Conservation (phyloP, 2,329 filamentous ascomycete genomes). For the Fusarium zealandicum region DNA sequence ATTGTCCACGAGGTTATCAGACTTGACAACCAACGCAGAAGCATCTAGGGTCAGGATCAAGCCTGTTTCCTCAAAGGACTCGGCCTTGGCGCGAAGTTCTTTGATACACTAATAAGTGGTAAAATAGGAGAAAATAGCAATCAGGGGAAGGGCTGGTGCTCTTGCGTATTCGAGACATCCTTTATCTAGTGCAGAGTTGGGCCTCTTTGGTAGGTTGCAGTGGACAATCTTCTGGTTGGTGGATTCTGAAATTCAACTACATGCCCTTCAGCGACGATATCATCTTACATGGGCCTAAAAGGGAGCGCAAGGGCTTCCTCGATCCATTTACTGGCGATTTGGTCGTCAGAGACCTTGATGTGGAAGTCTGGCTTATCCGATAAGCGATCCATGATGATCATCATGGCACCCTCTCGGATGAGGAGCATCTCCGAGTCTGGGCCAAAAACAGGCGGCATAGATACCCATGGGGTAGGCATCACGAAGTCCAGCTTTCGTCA, state of each 20-base stretch:
- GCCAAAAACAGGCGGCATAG: not conserved
- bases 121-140: not conserved
- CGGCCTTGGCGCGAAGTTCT: slow-evolving; percentile 57
- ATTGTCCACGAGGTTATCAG: slow-evolving; percentile 25
- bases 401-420: slow-evolving; percentile 36
- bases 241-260: no score
- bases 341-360: slow-evolving; percentile 31
- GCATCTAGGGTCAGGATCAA: slow-evolving; percentile 46
- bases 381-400: slow-evolving; percentile 39
- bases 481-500: no score
- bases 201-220: no score
- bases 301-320: slow-evolving; percentile 25
- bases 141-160: no score
- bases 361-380: slow-evolving; percentile 41
- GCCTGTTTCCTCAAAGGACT: slow-evolving; percentile 47
- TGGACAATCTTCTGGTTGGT: no score
- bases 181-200: slow-evolving; percentile 17
- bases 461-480: not conserved
- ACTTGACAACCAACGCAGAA: slow-evolving; percentile 30
- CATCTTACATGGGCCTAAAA: slow-evolving; percentile 1
- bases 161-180: slow-evolving; percentile 29
- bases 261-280: no score
- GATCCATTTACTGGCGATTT: slow-evolving; percentile 13
- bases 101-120: slow-evolving; percentile 26
- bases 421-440: slow-evolving; percentile 8